Evolutionary conservation across 169 alveolate genomes (phyloP).

Genomic region (Hammondia hammondi): DNA sequence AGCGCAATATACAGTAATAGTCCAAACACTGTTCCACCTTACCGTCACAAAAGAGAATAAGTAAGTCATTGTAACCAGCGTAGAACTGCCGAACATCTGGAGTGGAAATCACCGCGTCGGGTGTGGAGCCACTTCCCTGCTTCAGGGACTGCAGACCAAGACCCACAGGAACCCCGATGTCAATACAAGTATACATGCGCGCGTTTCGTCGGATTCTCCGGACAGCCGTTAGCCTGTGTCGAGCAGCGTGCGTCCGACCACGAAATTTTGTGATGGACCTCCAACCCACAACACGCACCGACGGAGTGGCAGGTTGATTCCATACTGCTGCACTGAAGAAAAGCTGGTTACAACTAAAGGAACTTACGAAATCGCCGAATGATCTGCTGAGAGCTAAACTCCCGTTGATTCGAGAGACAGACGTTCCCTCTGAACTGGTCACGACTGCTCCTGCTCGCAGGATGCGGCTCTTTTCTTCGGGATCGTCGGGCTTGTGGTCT

Average conservation of each 20-base stretch:
- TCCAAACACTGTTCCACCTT: neutral
- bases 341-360: too few relatives aligned
- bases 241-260: too few relatives aligned
- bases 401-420: neutral
- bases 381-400: neutral
- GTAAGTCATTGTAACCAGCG: neutral
- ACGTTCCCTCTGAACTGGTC: neutral
- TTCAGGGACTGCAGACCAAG: neutral
- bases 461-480: constrained; percentile 83
- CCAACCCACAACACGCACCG: too few relatives aligned
- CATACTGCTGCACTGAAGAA: too few relatives aligned
- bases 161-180: too few relatives aligned
- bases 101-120: neutral
- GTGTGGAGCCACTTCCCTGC: neutral
- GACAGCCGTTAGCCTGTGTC: too few relatives aligned
- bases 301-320: too few relatives aligned
- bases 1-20: too few relatives aligned
- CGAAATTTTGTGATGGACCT: too few relatives aligned
- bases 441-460: constrained; percentile 88
- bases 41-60: neutral
- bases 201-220: too few relatives aligned
- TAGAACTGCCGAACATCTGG: neutral
- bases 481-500: constrained; percentile 90
- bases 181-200: too few relatives aligned
- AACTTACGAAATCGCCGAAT: neutral